Percentiles rank a stretch among this genome's conserved stretches.
phyloP scores from a whole-genome alignment of 192 early-diverging fungal genomes.

The Podila epicladia region DNA sequence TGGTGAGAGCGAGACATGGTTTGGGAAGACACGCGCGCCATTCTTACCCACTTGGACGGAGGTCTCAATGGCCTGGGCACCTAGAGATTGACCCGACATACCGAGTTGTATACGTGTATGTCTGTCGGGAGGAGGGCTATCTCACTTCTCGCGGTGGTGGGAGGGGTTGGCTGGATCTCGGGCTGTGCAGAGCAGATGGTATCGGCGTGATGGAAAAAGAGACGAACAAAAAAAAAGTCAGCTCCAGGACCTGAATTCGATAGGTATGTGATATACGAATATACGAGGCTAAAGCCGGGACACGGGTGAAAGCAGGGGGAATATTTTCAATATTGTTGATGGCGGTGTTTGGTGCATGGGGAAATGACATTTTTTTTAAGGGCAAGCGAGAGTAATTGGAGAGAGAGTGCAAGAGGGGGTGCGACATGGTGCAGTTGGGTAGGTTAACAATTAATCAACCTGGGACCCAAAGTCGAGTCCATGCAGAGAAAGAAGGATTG shows the following conservation, averaged over 20 bases:
- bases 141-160: neutral
- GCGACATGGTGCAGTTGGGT: too few species aligned
- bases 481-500: too few species aligned
- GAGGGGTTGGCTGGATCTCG: neutral
- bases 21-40: too few species aligned
- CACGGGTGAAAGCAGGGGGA: neutral
- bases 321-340: neutral
- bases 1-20: neutral
- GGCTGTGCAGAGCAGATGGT: too few species aligned
- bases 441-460: too few species aligned
- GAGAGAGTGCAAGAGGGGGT: too few species aligned
- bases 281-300: too few species aligned
- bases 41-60: constrained; percentile 52
- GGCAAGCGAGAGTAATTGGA: neutral
- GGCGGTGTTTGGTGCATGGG: too few species aligned
- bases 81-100: constrained; percentile 45
- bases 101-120: neutral
- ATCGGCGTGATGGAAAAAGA: too few species aligned
- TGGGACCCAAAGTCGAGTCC: neutral
- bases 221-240: too few species aligned
- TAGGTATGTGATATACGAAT: neutral
- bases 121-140: too few species aligned
- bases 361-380: neutral
- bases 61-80: constrained; percentile 38
- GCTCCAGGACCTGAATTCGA: too few species aligned